These are phyloP conservation scores for Podospora pseudoanserina DNA, from an alignment of 495 filamentous ascomycete species.

Conservation along the genomic window DNA sequence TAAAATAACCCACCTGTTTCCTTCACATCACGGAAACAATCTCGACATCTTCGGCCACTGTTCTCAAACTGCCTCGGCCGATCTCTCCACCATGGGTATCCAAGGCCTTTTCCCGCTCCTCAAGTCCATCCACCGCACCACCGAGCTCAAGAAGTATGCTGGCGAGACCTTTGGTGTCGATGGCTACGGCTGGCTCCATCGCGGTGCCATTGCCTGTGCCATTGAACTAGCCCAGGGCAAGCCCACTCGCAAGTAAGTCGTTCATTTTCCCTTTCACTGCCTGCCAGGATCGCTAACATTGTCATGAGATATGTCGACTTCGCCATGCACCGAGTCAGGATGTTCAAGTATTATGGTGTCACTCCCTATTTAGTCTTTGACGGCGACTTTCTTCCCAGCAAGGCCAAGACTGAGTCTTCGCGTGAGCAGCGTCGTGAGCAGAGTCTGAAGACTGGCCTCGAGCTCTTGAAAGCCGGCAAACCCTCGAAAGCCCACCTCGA, in stretches of 20 bases:
- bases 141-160: constrained; percentile 77
- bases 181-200: constrained; percentile 97
- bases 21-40: background rate
- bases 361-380: constrained; percentile 94
- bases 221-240: constrained; percentile 85
- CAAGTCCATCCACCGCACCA: constrained; percentile 91
- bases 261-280: background rate
- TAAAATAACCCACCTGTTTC: background rate
- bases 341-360: constrained; percentile 90
- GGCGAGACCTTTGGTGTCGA: constrained; percentile 91
- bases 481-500: constrained; percentile 76
- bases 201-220: constrained; percentile 85
- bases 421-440: constrained; percentile 67
- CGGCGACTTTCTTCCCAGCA: constrained; percentile 92
- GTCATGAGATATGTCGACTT: constrained; percentile 78
- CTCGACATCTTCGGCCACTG: background rate
- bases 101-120: constrained; percentile 70
- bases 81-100: background rate
- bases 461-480: constrained; percentile 75
- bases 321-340: constrained; percentile 81
- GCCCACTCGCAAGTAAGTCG: constrained; percentile 75
- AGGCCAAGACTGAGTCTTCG: constrained; percentile 81
- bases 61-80: background rate
- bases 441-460: constrained; percentile 68
- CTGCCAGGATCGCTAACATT: background rate